A percentile compares a stretch with the other conserved stretches of the same genome.
phyloP scores from a whole-genome alignment of 768 basidiomycete genomes.

The Amanita inopinata region DNA sequence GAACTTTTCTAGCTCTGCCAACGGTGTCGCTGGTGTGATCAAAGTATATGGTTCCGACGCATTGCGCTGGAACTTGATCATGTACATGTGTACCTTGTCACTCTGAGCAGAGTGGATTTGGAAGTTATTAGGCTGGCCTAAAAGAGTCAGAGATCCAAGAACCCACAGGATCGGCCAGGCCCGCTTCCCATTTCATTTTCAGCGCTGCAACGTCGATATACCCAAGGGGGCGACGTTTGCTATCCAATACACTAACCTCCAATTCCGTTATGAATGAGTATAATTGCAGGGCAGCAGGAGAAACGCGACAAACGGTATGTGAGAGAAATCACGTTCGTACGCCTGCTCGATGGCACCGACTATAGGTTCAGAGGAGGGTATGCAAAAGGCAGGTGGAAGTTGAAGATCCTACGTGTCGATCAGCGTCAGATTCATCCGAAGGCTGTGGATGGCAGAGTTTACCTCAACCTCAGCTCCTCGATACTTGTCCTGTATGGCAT shows the following conservation, averaged over 20 bases:
- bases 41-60: conserved; percentile 60
- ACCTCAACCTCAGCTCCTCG: conserved; percentile 91
- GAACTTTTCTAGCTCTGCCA: conserved; percentile 78
- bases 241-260: conserved; percentile 60
- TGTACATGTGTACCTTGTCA: conserved; percentile 62
- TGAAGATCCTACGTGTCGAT: conserved; percentile 52
- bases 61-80: conserved; percentile 66
- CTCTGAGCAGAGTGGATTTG: conserved; percentile 27
- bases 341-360: conserved; percentile 75
- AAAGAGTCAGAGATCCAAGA: no score
- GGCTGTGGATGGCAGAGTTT: background rate
- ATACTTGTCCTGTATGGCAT: conserved; percentile 42
- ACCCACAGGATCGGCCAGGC: conserved; percentile 60
- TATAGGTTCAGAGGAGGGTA: conserved; percentile 64
- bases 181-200: conserved; percentile 72
- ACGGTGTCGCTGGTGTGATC: conserved; percentile 72
- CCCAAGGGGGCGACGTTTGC: conserved; percentile 64
- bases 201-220: conserved; percentile 73
- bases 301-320: conserved; percentile 59
- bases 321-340: conserved; percentile 90
- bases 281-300: background rate
- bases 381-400: conserved; percentile 79
- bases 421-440: background rate
- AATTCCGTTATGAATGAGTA: background rate
- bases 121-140: background rate